Percentiles rank a stretch among this genome's conserved stretches.
phyloP scores from a whole-genome alignment of 176 grass and related monocot species.

The Calamus simplicifolius region DNA sequence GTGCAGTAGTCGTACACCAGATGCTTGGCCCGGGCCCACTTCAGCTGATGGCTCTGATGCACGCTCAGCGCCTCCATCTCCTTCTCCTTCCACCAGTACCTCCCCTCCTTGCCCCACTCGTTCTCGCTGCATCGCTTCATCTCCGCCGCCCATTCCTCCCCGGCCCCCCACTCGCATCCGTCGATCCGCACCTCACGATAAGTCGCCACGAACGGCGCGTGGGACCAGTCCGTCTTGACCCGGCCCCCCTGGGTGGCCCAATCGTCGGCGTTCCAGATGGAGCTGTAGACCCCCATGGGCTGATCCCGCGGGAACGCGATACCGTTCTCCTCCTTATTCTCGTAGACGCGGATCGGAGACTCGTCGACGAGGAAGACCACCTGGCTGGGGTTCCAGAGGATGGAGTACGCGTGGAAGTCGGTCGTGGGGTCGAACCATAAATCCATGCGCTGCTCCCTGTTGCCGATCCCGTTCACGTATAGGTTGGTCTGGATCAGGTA shows the following conservation, averaged over 20 bases:
- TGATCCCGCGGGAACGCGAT: slow-evolving; percentile 50
- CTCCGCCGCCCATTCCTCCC: slow-evolving; percentile 37
- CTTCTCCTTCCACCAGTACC: slow-evolving; percentile 99
- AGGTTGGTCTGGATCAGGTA: slow-evolving; percentile 97
- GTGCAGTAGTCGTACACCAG: slow-evolving; percentile 95
- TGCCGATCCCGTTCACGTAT: slow-evolving; percentile 83
- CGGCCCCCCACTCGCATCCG: slow-evolving; percentile 55
- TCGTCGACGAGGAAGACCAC: slow-evolving; percentile 95
- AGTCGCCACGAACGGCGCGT: slow-evolving; percentile 76
- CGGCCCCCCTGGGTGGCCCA: slow-evolving; percentile 95
- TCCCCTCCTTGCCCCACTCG: slow-evolving; percentile 62
- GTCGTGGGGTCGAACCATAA: slow-evolving; percentile 74
- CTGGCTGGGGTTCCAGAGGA: slow-evolving; percentile 75
- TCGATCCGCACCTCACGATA: slow-evolving; percentile 67
- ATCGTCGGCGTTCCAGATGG: slow-evolving; percentile 97
- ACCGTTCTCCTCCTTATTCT: slow-evolving; percentile 29
- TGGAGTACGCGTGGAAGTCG: slow-evolving; percentile 66
- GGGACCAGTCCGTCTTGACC: slow-evolving; percentile 96
- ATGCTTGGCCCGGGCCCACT: slow-evolving; percentile 87
- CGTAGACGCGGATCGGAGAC: slow-evolving; percentile 79
- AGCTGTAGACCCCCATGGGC: slow-evolving; percentile 93
- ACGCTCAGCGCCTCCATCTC: slow-evolving; percentile 83
- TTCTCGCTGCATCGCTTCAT: slow-evolving; percentile 49
- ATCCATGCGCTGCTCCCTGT: slow-evolving; percentile 97
- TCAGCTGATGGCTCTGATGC: slow-evolving; percentile 93